A percentile compares a stretch with the other conserved stretches of the same genome.
These are phyloP conservation scores for Cryptococcus floricola DNA, from an alignment of 1,284 basidiomycete species.

Conservation along the genomic window DNA sequence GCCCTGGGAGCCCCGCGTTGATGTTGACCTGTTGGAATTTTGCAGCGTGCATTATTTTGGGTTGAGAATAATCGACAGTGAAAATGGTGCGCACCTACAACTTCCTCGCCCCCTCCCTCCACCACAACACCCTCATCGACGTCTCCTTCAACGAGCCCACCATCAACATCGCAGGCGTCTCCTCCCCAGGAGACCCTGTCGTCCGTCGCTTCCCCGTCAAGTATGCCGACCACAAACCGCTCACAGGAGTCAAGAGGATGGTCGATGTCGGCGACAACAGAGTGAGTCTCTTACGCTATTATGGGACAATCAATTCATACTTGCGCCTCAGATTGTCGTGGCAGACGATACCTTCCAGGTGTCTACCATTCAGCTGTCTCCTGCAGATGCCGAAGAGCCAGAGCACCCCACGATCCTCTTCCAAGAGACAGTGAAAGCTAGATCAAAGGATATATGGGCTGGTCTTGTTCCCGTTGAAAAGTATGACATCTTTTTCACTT, in stretches of 20 bases:
- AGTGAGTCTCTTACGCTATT: slow-evolving; percentile 10
- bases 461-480: slow-evolving; percentile 25
- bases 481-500: slow-evolving; percentile 8
- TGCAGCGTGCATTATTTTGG: no score
- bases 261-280: slow-evolving; percentile 12
- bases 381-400: slow-evolving; percentile 14
- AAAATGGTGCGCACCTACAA: slow-evolving; percentile 31
- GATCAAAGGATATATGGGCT: slow-evolving; percentile 32
- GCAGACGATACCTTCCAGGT: slow-evolving; percentile 41
- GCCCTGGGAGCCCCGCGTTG: neutral
- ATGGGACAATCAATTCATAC: neutral
- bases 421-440: slow-evolving; percentile 19
- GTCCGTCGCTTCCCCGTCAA: slow-evolving; percentile 43
- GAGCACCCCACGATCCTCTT: slow-evolving; percentile 19
- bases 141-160: slow-evolving; percentile 34
- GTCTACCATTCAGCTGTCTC: slow-evolving; percentile 22
- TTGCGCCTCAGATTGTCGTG: slow-evolving; percentile 22
- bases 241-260: slow-evolving; percentile 40
- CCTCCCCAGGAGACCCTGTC: slow-evolving; percentile 31
- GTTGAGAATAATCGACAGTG: no score
- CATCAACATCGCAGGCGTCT: slow-evolving; percentile 15
- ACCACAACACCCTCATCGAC: slow-evolving; percentile 45
- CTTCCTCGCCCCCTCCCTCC: slow-evolving; percentile 43
- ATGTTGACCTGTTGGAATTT: no score
- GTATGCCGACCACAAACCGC: slow-evolving; percentile 29